These are phyloP conservation scores for Cyclaneusma minus DNA, from an alignment of 2,329 filamentous ascomycete species.

Conservation along the genomic window DNA sequence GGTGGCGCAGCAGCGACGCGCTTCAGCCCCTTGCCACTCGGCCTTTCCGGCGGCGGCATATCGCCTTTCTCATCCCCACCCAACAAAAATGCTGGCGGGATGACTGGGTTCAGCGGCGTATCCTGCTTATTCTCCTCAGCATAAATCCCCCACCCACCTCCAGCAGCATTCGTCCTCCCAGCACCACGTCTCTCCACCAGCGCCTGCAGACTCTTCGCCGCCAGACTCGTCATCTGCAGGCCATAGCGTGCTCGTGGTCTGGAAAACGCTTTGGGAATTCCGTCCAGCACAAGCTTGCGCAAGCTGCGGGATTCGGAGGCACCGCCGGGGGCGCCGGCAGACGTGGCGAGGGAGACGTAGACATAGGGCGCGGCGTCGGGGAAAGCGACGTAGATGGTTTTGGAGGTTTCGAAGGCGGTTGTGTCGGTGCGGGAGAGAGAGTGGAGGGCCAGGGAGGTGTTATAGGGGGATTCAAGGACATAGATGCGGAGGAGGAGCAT, in stretches of 20 bases:
- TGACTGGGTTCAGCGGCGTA: slow-evolving; percentile 33
- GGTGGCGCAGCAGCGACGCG: slow-evolving; percentile 6
- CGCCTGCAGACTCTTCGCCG: slow-evolving; percentile 55
- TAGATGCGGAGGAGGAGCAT: slow-evolving; percentile 65
- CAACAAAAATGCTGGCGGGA: slow-evolving; percentile 21
- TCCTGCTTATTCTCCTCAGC: slow-evolving; percentile 39
- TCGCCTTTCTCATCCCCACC: slow-evolving; percentile 7
- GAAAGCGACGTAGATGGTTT: slow-evolving; percentile 67
- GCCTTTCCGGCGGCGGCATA: slow-evolving; percentile 5
- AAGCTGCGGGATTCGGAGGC: slow-evolving; percentile 44
- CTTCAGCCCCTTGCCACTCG: slow-evolving; percentile 2
- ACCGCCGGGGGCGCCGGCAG: slow-evolving; percentile 47
- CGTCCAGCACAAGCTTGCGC: slow-evolving; percentile 56
- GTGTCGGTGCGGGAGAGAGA: slow-evolving; percentile 19
- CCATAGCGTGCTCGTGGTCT: slow-evolving; percentile 57
- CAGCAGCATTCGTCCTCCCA: slow-evolving; percentile 53
- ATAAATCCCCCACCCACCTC: slow-evolving; percentile 70
- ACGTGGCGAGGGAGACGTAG: slow-evolving; percentile 54
- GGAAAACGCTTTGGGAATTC: slow-evolving; percentile 70
- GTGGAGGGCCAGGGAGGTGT: slow-evolving; percentile 35
- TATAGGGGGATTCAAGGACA: slow-evolving; percentile 69
- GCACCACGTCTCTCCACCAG: slow-evolving; percentile 55
- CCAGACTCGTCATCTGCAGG: slow-evolving; percentile 50
- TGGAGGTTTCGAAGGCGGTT: slow-evolving; percentile 42
- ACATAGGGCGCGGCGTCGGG: slow-evolving; percentile 66